Conservation (phyloP, 768 basidiomycete genomes). For the Tricholoma terreum region DNA sequence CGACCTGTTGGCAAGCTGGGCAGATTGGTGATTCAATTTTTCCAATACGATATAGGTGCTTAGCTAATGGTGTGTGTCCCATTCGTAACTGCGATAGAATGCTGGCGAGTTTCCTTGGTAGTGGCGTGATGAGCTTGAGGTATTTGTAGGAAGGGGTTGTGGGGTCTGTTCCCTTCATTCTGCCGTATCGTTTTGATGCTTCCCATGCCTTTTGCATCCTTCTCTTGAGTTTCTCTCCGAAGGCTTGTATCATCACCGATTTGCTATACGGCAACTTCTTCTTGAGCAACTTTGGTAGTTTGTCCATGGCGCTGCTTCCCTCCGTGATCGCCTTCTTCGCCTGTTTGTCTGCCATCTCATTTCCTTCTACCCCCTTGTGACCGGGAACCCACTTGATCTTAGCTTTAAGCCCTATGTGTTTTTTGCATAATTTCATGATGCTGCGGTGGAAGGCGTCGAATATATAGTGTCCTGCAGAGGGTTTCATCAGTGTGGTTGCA, state of each 20-base stretch:
- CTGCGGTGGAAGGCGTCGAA: slow-evolving; percentile 1
- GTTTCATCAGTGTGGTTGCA: neutral
- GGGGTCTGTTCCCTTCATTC: too few relatives aligned
- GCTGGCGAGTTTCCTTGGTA: neutral
- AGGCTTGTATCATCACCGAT: slow-evolving; percentile 1
- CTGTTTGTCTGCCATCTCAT: slow-evolving; percentile 19
- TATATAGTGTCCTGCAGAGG: neutral
- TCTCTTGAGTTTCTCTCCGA: neutral
- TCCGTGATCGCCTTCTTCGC: slow-evolving; percentile 17
- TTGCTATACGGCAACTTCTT: neutral
- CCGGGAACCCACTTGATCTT: too few relatives aligned
- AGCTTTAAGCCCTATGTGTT: slow-evolving; percentile 5
- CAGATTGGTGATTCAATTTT: slow-evolving; percentile 15
- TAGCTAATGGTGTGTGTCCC: too few relatives aligned
- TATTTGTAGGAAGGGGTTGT: too few relatives aligned
- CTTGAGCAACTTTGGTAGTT: too few relatives aligned
- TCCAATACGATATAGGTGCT: too few relatives aligned
- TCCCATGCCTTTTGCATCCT: neutral
- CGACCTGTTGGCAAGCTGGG: neutral
- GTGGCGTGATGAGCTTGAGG: neutral
- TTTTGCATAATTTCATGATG: neutral
- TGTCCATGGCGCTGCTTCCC: neutral
- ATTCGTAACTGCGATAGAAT: too few relatives aligned
- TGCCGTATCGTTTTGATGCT: neutral
- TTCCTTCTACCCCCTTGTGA: slow-evolving; percentile 22